phyloP scores from a whole-genome alignment of 2,329 filamentous ascomycete species.

The Macroventuria anomochaeta region DNA sequence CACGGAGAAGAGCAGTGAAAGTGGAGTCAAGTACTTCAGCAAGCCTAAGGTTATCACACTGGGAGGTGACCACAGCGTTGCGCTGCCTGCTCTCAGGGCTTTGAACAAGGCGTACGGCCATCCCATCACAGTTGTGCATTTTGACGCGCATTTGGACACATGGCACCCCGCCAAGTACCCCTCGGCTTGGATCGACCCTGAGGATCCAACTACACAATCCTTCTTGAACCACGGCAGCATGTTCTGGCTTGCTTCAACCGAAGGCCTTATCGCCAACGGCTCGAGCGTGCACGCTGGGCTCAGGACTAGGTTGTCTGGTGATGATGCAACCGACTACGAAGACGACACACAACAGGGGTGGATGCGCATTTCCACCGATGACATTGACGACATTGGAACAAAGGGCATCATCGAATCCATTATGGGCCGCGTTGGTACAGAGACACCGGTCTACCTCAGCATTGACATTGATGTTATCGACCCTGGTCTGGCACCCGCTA shows the following conservation, averaged over 20 bases:
- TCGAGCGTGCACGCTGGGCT: conserved; percentile 83
- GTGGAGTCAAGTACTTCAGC: conserved; percentile 50
- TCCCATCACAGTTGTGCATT: conserved; percentile 58
- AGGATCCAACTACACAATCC: conserved; percentile 65
- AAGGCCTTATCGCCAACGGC: conserved; percentile 77
- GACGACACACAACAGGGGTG: conserved; percentile 77
- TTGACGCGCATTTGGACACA: conserved; percentile 75
- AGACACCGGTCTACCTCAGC: conserved; percentile 80
- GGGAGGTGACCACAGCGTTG: conserved; percentile 60
- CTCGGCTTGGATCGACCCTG: conserved; percentile 68
- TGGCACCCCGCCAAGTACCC: conserved; percentile 86
- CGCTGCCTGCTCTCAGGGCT: conserved; percentile 58
- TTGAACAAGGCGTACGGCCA: conserved; percentile 54
- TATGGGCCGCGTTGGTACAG: conserved; percentile 72
- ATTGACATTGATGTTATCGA: conserved; percentile 85
- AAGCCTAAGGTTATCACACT: conserved; percentile 57
- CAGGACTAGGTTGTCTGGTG: conserved; percentile 73
- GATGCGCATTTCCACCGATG: conserved; percentile 79
- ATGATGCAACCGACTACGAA: conserved; percentile 72
- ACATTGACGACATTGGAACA: conserved; percentile 82
- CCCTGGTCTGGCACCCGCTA: conserved; percentile 75
- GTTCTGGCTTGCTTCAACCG: conserved; percentile 86
- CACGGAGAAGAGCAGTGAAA: conserved; percentile 45
- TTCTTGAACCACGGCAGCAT: conserved; percentile 89
- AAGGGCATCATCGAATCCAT: conserved; percentile 74